phyloP scores from a whole-genome alignment of 768 basidiomycete species.

The Mycena sanguinolenta region DNA sequence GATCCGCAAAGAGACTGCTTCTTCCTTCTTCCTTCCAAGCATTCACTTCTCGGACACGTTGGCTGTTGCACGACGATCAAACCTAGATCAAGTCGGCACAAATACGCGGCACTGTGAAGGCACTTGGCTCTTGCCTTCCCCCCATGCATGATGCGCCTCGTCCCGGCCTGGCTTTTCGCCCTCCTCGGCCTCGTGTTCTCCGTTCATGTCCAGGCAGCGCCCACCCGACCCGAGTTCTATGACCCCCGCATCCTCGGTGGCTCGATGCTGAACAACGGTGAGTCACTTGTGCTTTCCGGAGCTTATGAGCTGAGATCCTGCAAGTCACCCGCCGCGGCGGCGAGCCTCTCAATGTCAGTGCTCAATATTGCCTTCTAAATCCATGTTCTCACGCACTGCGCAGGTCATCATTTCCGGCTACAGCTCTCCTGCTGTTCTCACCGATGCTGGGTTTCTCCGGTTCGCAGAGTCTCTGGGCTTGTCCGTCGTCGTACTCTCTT shows the following conservation, averaged over 20 bases:
- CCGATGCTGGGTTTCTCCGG: conserved; percentile 10
- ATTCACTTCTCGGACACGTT: no score
- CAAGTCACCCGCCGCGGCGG: neutral
- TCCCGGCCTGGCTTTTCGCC: no score
- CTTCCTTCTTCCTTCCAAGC: no score
- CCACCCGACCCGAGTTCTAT: conserved; percentile 13
- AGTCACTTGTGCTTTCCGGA: neutral
- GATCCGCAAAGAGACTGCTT: no score
- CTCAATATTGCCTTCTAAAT: no score
- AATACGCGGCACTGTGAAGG: no score
- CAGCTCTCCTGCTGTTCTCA: conserved; percentile 22
- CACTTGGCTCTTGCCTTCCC: no score
- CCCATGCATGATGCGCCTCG: no score
- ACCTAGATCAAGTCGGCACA: no score
- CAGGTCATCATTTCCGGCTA: conserved; percentile 24
- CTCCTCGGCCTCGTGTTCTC: no score
- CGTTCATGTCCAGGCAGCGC: neutral
- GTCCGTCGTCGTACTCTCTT: neutral
- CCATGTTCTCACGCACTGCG: no score
- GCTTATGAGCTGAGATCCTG: neutral
- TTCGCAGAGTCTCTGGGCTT: conserved; percentile 18
- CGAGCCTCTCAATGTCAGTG: conserved; percentile 24
- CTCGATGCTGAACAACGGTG: conserved; percentile 19
- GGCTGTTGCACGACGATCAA: no score
- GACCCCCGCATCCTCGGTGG: conserved; percentile 14